Evolutionary conservation across 331 rosid genomes (phyloP).

Genomic region (Cucumis variabilis): DNA sequence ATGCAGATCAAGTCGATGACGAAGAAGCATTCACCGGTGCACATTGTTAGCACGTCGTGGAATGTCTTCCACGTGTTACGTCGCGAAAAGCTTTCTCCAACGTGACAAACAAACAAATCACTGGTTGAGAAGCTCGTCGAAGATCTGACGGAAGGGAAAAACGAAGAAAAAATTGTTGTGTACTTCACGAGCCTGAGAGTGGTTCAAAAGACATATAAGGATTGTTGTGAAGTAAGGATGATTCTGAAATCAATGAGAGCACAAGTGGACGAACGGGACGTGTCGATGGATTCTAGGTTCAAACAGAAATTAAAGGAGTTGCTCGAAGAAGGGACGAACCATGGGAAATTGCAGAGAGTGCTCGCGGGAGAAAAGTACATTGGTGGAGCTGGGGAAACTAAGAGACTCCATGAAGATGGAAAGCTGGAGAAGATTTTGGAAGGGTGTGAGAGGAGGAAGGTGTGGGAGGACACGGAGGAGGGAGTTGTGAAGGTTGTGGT

Average conservation of each 20-base stretch:
- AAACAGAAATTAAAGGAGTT: conserved; percentile 82
- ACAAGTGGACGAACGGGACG: conserved; percentile 82
- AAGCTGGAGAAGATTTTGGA: conserved; percentile 72
- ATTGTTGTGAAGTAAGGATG: conserved; percentile 75
- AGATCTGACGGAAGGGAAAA: not conserved
- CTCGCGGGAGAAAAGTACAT: conserved; percentile 64
- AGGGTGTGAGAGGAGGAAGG: conserved; percentile 51
- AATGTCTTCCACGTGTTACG: too few species aligned
- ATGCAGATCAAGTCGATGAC: too few species aligned
- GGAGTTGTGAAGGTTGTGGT: conserved; percentile 77
- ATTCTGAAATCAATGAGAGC: conserved; percentile 68
- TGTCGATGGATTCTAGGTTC: conserved; percentile 92
- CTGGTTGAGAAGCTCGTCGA: not conserved
- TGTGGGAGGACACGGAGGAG: not conserved
- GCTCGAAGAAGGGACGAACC: conserved; percentile 49
- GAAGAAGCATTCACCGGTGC: too few species aligned
- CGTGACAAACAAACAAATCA: too few species aligned
- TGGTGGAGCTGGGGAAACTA: conserved; percentile 92
- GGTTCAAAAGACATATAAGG: conserved; percentile 90
- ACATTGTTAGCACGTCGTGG: too few species aligned
- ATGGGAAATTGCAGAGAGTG: conserved; percentile 73
- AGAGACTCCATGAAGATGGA: conserved; percentile 75
- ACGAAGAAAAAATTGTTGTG: conserved; percentile 55
- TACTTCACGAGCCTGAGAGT: conserved; percentile 90
- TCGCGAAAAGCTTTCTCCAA: too few species aligned